These are phyloP conservation scores for Plantago major DNA, from an alignment of 257 asterid species.

Conservation along the genomic window DNA sequence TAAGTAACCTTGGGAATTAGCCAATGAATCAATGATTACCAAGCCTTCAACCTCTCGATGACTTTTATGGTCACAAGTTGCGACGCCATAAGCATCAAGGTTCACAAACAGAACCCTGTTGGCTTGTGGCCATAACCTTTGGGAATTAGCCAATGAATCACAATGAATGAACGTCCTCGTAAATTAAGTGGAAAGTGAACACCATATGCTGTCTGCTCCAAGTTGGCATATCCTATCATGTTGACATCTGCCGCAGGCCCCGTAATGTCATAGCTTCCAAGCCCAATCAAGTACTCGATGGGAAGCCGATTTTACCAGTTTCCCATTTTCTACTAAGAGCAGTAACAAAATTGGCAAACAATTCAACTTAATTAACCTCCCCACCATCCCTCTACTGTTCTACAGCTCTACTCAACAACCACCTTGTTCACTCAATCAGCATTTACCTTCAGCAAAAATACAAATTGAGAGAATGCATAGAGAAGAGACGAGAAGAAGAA, in stretches of 20 bases:
- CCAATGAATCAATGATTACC: conserved; percentile 54
- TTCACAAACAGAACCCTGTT: conserved; percentile 69
- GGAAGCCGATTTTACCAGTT: conserved; percentile 47
- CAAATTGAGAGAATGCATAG: conserved; percentile 5
- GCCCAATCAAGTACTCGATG: conserved; percentile 73
- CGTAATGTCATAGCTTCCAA: conserved; percentile 93
- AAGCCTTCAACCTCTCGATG: conserved; percentile 79
- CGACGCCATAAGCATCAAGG: conserved; percentile 98
- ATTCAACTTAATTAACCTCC: conserved; percentile 28
- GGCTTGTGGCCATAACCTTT: conserved; percentile 71
- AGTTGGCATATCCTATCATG: conserved; percentile 98
- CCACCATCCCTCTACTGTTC: conserved; percentile 39
- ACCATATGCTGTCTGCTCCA: conserved; percentile 76
- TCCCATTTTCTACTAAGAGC: conserved; percentile 40
- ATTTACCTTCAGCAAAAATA: conserved; percentile 32
- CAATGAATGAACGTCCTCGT: conserved; percentile 84
- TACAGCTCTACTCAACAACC: background rate
- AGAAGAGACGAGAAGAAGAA: too few relatives aligned
- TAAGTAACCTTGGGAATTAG: background rate
- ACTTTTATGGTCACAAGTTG: conserved; percentile 84
- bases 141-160: too few relatives aligned
- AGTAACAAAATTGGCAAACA: conserved; percentile 42
- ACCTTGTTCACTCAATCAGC: conserved; percentile 22
- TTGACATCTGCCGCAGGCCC: conserved; percentile 99
- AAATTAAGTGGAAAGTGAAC: conserved; percentile 91